Evolutionary conservation across 371 early-diverging fungal species (phyloP), one percentile per base, ranked within the genome.

Genomic region (Chytridium lagenaria): DNA sequence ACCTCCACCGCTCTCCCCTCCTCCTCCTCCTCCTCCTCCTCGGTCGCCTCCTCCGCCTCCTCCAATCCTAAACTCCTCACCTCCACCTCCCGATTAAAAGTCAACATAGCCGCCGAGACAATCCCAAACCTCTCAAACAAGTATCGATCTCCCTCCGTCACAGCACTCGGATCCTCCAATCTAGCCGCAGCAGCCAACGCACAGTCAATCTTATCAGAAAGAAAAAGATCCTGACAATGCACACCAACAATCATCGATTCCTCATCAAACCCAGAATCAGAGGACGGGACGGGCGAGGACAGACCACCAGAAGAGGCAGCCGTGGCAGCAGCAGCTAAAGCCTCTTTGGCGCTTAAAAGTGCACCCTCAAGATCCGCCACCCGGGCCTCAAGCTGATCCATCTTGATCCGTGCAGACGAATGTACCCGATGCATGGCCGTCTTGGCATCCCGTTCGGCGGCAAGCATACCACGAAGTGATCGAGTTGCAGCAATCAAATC

Each of bases 111-210:
- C 7, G 34, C 61, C 34, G 61, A 61, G 36, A 61, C 61, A 36
- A 61, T 61, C n/a, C 61, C 61, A 34, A 61, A 61, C 61, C 61
- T 61, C 37, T 34, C 36, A 61, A 61, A 61, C 61, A 61, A 26
- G 36, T 61, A 61, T 7, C 61, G 61, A 23, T 61, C 61, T 5
- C 61, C 31, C 15, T 61, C 61, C 34, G 61, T 61, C 34, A 61
- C 61, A 2, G 30, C 30, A 3, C 19, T 61, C 3, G 61, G 61
- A 23, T 34, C 61, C 7, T 61, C 61, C 36, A 61, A 23, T 34
- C 36, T 61, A 3, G 61, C 61, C 3, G 36, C 61, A 15, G 31
- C 61, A 31, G 61, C 61, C 30, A 61, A 23, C 12, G 61, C 61
- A 3, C 61, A 7, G 34, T 61, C 61, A 61, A 61, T 61, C 61